Evolutionary conservation across 768 basidiomycete genomes (phyloP).

Genomic region (Lactarius evosmus): DNA sequence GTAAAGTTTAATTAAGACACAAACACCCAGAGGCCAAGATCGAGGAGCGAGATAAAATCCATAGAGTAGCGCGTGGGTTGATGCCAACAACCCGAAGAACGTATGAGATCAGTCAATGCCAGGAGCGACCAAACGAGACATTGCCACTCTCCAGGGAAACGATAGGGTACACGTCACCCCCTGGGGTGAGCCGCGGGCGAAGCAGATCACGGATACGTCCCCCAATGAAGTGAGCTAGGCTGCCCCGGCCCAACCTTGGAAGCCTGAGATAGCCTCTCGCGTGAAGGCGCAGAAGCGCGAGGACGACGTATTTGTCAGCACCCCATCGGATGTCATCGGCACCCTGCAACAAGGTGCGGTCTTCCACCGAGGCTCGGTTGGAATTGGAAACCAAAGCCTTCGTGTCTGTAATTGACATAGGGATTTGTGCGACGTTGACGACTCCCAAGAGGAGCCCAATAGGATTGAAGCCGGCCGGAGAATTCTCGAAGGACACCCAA

Average conservation of each 20-base stretch:
- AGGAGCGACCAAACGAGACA: neutral
- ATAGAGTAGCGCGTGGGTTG: neutral
- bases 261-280: neutral
- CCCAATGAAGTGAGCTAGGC: neutral
- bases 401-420: neutral
- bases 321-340: constrained; percentile 2
- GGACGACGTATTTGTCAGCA: constrained; percentile 1
- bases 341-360: neutral
- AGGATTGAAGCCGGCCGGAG: neutral
- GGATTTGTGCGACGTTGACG: neutral
- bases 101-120: neutral
- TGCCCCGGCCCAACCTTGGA: neutral
- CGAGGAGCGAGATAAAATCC: neutral
- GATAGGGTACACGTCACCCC: neutral
- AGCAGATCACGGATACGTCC: neutral
- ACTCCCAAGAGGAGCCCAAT: neutral
- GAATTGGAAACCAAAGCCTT: neutral
- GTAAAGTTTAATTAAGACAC: neutral
- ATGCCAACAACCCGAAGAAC: neutral
- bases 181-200: neutral
- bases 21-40: neutral
- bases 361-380: constrained; percentile 8
- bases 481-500: neutral
- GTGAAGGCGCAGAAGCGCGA: constrained; percentile 8
- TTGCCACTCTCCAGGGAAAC: neutral